Evolutionary conservation across 257 asterid genomes (phyloP), one percentile per base, ranked within the genome.

Genomic region (Solanum peruvianum): DNA sequence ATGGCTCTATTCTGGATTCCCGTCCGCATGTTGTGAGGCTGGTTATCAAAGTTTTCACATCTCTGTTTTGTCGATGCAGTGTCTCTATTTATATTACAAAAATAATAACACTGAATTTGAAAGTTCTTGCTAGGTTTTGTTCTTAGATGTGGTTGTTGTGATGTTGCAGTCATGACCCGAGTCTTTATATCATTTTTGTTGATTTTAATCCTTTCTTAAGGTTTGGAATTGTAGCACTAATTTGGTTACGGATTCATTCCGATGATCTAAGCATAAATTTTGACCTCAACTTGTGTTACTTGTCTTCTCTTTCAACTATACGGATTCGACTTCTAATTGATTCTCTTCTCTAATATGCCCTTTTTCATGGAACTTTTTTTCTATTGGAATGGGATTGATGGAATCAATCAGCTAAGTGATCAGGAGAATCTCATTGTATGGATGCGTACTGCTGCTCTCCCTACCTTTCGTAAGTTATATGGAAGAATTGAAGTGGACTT

Each of bases 401-500:
- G 89, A 87, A 88, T 82, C 86, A 77, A 89, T 83, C 87, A 94
- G 98, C 92, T 93, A 76, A 93, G 91, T 87, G 94, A 93, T 88
- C 98, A 94, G 90, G 98, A 93, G 89, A 96, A 94, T 90, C 95
- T 94, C 87, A 93, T 93, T 60, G 93, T 94, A 72, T 94, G 98
- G 98, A 94, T 94, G 98, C 94, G 97, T 62, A 93, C 94, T 86
- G 92, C 98, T 75, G 98, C 96, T 81, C 92, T 94, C 35, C 95
- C 97, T 52, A 91, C 89, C 66, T 94, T 94, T 70, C 93, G 96
- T 71, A 94, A 94, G 91, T 80, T 93, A 88, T 93, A 94, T 88
- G 98, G 98, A 87, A 93, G 91, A 89, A 92, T 94, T 27, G 98
- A 94, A 87, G 93, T 89, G 87, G 97, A 94, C 87, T 92, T 94